Percentiles rank a stretch among this genome's conserved stretches.
These are phyloP conservation scores for Monascus purpureus DNA, from an alignment of 495 filamentous ascomycete genomes.

Conservation along the genomic window DNA sequence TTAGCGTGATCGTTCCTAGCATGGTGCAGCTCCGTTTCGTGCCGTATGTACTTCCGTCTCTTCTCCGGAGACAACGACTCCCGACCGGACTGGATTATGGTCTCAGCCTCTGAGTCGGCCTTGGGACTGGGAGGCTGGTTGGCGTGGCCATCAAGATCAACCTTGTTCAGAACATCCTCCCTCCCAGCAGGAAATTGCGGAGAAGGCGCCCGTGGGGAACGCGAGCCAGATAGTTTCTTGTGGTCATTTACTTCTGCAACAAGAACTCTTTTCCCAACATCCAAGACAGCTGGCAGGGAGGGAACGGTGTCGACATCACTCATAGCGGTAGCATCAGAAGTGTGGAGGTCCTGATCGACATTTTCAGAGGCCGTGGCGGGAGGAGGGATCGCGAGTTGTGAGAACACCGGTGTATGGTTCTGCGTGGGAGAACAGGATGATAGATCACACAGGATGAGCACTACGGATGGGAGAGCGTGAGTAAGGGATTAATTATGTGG, in stretches of 20 bases:
- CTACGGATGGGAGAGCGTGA: too few species aligned
- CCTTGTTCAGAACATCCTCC: constrained; percentile 11
- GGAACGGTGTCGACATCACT: constrained; percentile 36
- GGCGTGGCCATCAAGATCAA: constrained; percentile 13
- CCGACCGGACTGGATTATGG: constrained; percentile 61
- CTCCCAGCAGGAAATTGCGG: constrained; percentile 8
- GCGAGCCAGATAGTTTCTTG: constrained; percentile 12
- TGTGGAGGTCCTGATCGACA: constrained; percentile 32
- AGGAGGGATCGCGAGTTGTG: constrained; percentile 15
- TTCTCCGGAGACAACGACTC: constrained; percentile 57
- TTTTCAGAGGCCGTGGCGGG: constrained; percentile 33
- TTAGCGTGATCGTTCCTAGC: constrained; percentile 39
- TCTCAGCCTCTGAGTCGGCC: constrained; percentile 67
- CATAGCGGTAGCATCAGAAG: constrained; percentile 37
- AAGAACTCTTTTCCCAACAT: constrained; percentile 24
- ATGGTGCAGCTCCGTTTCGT: constrained; percentile 36
- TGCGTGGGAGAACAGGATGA: too few species aligned
- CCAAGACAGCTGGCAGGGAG: constrained; percentile 28
- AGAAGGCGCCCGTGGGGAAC: constrained; percentile 13
- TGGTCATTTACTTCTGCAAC: constrained; percentile 20
- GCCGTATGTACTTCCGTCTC: constrained; percentile 52
- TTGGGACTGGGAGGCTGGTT: constrained; percentile 26
- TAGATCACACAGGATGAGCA: too few species aligned
- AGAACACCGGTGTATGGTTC: too few species aligned
- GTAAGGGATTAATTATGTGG: too few species aligned